These are phyloP conservation scores for Echium plantagineum DNA, from an alignment of 257 asterid genomes.

Conservation along the genomic window DNA sequence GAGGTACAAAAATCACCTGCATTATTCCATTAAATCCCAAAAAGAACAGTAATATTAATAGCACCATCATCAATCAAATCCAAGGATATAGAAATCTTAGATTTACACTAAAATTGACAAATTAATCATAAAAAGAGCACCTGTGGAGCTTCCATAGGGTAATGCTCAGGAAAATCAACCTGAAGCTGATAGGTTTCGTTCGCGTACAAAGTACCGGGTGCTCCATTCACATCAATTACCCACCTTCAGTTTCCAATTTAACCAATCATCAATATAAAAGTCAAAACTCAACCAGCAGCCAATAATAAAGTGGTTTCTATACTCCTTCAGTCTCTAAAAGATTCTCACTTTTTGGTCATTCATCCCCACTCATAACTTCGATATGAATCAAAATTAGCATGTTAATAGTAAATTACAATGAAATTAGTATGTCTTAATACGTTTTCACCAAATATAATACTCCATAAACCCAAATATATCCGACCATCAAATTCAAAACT, in stretches of 20 bases:
- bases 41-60: background rate
- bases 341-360: too few species aligned
- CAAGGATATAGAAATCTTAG: background rate
- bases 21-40: background rate
- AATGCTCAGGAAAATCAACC: conserved; percentile 45
- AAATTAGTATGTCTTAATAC: too few species aligned
- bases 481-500: too few species aligned
- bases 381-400: too few species aligned
- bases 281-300: background rate
- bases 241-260: conserved; percentile 20
- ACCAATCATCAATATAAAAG: background rate
- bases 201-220: conserved; percentile 33
- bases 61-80: background rate
- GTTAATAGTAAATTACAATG: too few species aligned
- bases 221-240: conserved; percentile 44
- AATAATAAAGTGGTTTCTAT: background rate
- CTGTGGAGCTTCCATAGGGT: conserved; percentile 53
- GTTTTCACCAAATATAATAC: too few species aligned
- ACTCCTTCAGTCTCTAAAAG: too few species aligned
- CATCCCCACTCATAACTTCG: too few species aligned
- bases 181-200: conserved; percentile 39
- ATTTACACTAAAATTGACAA: background rate
- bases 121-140: background rate
- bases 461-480: background rate
- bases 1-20: conserved; percentile 56